A percentile compares a stretch with the other conserved stretches of the same genome.
phyloP scores from a whole-genome alignment of 2,329 filamentous ascomycete species.

The Fusarium hostae region DNA sequence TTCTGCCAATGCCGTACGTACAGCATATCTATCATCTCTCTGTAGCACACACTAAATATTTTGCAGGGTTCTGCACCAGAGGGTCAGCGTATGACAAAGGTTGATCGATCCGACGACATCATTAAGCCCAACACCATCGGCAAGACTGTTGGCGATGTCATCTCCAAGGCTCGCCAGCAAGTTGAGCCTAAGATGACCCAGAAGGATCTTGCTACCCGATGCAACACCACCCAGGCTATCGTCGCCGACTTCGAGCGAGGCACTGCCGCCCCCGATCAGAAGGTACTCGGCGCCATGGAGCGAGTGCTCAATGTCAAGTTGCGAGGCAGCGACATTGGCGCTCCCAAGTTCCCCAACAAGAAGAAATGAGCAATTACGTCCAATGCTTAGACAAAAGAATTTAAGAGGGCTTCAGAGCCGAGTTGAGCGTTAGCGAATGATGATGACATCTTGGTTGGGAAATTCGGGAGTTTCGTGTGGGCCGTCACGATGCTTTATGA shows the following conservation, averaged over 20 bases:
- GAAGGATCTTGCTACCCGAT: constrained; percentile 85
- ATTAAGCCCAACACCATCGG: constrained; percentile 96
- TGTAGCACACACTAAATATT: constrained; percentile 26
- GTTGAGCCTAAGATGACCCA: constrained; percentile 97
- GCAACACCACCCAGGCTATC: constrained; percentile 84
- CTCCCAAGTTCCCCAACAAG: constrained; percentile 84
- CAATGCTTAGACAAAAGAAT: constrained; percentile 16
- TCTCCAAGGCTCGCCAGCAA: constrained; percentile 80
- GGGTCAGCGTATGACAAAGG: constrained; percentile 96
- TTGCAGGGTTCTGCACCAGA: constrained; percentile 60
- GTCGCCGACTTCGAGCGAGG: constrained; percentile 89
- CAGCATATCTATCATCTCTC: background rate
- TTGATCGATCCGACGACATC: constrained; percentile 97
- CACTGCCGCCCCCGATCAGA: constrained; percentile 82
- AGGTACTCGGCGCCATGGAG: constrained; percentile 82
- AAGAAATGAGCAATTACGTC: constrained; percentile 51
- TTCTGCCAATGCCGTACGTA: constrained; percentile 72
- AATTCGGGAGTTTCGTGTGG: constrained; percentile 43
- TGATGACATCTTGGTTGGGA: constrained; percentile 43
- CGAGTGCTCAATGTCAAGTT: constrained; percentile 88
- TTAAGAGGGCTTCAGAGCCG: constrained; percentile 43
- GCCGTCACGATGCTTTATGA: constrained; percentile 43
- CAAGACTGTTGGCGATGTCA: constrained; percentile 81
- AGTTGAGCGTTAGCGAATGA: constrained; percentile 46
- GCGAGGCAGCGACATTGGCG: constrained; percentile 84